Percentiles rank a stretch among this genome's conserved stretches.
These are phyloP conservation scores for Tritrichomonas musculus DNA, from an alignment of 208 protist species.

Conservation along the genomic window DNA sequence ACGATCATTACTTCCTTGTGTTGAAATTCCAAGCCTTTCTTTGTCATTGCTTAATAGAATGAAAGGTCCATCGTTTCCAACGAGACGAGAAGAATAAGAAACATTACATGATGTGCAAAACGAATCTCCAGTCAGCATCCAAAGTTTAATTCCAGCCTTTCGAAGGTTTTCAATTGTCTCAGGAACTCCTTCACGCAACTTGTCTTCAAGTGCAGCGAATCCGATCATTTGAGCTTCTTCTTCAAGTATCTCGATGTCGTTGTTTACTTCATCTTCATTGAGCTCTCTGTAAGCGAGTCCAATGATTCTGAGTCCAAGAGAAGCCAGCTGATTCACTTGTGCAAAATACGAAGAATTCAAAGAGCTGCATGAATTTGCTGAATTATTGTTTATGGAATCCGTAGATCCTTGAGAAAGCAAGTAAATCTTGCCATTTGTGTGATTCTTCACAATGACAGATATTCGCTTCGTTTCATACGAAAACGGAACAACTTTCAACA, in stretches of 20 bases:
- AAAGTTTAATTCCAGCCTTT: conserved; percentile 74
- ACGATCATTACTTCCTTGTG: no score
- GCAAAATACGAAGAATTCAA: not conserved
- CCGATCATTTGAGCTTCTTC: not conserved
- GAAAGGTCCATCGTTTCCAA: not conserved
- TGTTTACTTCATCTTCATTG: not conserved
- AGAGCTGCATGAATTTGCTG: not conserved
- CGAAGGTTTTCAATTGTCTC: conserved; percentile 55
- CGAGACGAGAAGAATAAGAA: conserved; percentile 22
- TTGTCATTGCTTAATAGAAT: not conserved
- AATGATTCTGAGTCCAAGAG: not conserved
- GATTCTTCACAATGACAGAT: conserved; percentile 34
- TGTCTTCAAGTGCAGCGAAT: conserved; percentile 62
- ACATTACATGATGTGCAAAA: conserved; percentile 93
- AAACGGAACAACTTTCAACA: not conserved
- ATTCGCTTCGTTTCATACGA: conserved; percentile 31
- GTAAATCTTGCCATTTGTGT: not conserved
- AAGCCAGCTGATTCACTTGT: not conserved
- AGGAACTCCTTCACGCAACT: conserved; percentile 81
- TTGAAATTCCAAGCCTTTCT: no score
- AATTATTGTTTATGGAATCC: not conserved
- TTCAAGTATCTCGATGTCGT: not conserved
- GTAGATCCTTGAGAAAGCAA: conserved; percentile 31
- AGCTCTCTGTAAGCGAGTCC: not conserved
- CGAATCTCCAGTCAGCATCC: conserved; percentile 97